Evolutionary conservation across 208 protist species (phyloP), one percentile per base, ranked within the genome.

Genomic region (Acanthamoeba divionensis): DNA sequence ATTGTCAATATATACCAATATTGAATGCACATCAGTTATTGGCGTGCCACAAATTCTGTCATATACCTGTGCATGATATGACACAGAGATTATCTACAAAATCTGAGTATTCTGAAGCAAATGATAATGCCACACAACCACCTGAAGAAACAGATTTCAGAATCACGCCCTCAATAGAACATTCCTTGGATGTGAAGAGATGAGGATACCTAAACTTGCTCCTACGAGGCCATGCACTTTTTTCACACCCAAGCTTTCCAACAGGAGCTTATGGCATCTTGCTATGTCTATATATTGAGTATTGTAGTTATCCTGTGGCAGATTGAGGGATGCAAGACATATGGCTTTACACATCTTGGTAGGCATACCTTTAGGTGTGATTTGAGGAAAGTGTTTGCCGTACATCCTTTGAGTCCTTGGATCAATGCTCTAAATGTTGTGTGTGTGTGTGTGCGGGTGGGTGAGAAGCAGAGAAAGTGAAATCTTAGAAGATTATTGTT

Each of bases 41-140:
- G n/a, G 24, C 8, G 1, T 18, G 24, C 38, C 26, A 1, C 66
- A 47, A 5, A 75, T 44, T n/a, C 10, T n/a, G 12, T 31, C 1
- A 0, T 21, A 18, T 86, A 86, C 77, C 77, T 8, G 77, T 87
- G 55, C 77, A 87, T 24, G 50, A 69, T 31, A 87, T 87, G n/a
- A 87, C 77, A 44, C 77, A 87, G 4, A 87, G 54, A 38, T 87
- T 87, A 60, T 87, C 77, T 1, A 87, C 54, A 67, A 87, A 87
- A 45, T 87, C 54, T 6, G 77, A 60, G 50, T 69, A 87, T 41
- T 87, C 77, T 6, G 77, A 63, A 1, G 77, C 77, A 67, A 87
- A 87, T 26, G 77, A 87, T 29, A 87, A 45, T 1, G 77, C 77
- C 36, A 69, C 55, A 24, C 77, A 87, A 5, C 77, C 77, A 33